Conservation (phyloP, 306 rosid genomes). For the Styphnolobium japonicum region DNA sequence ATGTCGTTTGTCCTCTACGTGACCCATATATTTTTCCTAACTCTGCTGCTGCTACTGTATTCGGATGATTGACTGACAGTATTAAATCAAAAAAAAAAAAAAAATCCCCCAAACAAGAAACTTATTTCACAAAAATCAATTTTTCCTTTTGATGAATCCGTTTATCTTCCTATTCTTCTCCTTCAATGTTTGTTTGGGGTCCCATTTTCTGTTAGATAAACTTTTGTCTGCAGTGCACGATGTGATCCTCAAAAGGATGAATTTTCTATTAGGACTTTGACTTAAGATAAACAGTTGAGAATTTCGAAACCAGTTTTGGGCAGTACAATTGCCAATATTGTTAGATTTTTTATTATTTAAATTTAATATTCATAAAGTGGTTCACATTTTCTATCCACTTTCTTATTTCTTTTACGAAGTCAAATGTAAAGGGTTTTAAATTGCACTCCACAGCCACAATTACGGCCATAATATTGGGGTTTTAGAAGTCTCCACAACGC, state of each 20-base stretch:
- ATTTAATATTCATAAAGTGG: too few species aligned
- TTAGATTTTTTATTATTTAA: too few species aligned
- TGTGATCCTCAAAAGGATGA: not conserved
- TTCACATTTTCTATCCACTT: too few species aligned
- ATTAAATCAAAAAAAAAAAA: not conserved
- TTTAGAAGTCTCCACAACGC: too few species aligned
- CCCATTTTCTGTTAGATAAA: not conserved
- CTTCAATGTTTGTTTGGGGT: not conserved
- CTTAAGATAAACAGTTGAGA: not conserved
- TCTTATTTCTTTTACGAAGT: too few species aligned
- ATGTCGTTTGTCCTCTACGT: not conserved
- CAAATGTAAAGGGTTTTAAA: too few species aligned
- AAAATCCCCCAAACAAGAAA: not conserved
- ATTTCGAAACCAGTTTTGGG: constrained; percentile 4
- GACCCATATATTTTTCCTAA: not conserved
- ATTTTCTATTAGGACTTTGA: not conserved
- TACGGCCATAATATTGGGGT: too few species aligned
- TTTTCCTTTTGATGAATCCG: not conserved
- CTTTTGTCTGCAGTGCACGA: not conserved
- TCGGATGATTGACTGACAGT: not conserved
- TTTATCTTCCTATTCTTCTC: not conserved
- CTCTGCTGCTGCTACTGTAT: not conserved
- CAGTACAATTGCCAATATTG: not conserved
- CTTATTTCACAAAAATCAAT: not conserved
- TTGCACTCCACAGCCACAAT: too few species aligned